Evolutionary conservation across 805 yeast genomes (phyloP).

Genomic region (Yarrowia divulgata): DNA sequence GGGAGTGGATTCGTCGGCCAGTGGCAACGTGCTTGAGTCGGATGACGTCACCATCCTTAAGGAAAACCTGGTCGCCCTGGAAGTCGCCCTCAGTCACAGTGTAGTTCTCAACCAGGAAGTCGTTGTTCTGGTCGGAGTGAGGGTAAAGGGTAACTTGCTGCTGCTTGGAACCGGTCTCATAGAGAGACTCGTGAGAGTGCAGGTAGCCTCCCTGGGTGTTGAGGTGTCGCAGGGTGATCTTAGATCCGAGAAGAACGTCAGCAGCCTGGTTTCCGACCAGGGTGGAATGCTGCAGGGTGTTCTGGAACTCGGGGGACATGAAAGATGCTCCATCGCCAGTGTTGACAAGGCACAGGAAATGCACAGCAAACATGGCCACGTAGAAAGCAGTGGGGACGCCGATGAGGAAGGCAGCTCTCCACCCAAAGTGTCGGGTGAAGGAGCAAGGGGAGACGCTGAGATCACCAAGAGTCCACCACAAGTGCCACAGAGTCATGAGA

Average conservation of each 20-base stretch:
- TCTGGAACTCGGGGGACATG: constrained; percentile 73
- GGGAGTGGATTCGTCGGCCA: constrained; percentile 71
- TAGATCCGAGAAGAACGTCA: constrained; percentile 75
- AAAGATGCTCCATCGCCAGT: constrained; percentile 67
- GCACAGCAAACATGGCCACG: constrained; percentile 62
- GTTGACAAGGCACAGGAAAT: constrained; percentile 56
- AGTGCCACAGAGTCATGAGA: constrained; percentile 55
- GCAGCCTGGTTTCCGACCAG: constrained; percentile 59
- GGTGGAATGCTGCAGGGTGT: constrained; percentile 58
- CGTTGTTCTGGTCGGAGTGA: constrained; percentile 63
- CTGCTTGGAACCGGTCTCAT: constrained; percentile 62
- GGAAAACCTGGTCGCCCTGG: constrained; percentile 62
- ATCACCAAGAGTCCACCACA: constrained; percentile 80
- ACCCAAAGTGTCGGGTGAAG: constrained; percentile 54
- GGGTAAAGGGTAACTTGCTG: constrained; percentile 74
- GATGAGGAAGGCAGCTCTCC: constrained; percentile 56
- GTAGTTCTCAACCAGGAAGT: constrained; percentile 78
- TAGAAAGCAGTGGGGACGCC: constrained; percentile 67
- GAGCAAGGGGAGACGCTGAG: constrained; percentile 54
- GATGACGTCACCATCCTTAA: constrained; percentile 64
- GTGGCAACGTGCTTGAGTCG: constrained; percentile 76
- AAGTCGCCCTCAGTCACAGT: constrained; percentile 77
- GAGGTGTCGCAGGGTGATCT: constrained; percentile 72
- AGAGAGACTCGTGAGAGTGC: constrained; percentile 66
- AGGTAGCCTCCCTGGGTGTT: constrained; percentile 76